Conservation (phyloP, 2,329 filamentous ascomycete species). For the Tolypocladium endophyticum region DNA sequence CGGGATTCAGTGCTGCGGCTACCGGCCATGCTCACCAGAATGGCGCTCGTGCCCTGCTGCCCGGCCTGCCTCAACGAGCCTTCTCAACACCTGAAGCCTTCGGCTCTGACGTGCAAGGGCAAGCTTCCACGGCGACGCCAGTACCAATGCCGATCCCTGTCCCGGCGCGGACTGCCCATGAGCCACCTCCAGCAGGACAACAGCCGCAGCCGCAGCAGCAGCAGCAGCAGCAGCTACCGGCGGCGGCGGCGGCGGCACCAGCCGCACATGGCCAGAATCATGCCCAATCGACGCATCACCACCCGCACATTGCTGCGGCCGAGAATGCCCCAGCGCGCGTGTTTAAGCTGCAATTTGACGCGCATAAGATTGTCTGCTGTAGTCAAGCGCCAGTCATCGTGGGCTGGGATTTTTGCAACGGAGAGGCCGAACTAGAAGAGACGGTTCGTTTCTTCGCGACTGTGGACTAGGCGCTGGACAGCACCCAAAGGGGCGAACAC, state of each 20-base stretch:
- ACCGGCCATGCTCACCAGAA: neutral
- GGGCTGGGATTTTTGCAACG: slow-evolving; percentile 94
- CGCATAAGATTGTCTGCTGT: slow-evolving; percentile 85
- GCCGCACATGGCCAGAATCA: slow-evolving; percentile 4
- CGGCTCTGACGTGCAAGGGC: neutral
- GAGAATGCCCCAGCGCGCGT: slow-evolving; percentile 52
- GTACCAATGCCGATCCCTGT: neutral
- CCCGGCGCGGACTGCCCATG: slow-evolving; percentile 10
- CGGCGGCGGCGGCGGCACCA: too few species aligned
- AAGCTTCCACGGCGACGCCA: neutral
- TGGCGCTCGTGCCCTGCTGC: neutral
- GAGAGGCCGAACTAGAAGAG: slow-evolving; percentile 68
- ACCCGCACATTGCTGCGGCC: slow-evolving; percentile 33
- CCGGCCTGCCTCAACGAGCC: neutral
- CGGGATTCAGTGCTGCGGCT: neutral
- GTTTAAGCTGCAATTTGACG: slow-evolving; percentile 96
- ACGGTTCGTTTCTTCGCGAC: slow-evolving; percentile 68
- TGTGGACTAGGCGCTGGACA: slow-evolving; percentile 25
- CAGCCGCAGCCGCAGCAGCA: slow-evolving; percentile 3
- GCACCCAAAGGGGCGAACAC: neutral
- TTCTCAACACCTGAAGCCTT: neutral
- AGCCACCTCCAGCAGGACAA: slow-evolving; percentile 1
- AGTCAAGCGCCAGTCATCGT: slow-evolving; percentile 87
- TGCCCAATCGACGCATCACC: slow-evolving; percentile 15
- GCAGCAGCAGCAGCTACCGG: too few species aligned